Conservation (phyloP, 148 eudicot genomes). For the Bassia scoparia region DNA sequence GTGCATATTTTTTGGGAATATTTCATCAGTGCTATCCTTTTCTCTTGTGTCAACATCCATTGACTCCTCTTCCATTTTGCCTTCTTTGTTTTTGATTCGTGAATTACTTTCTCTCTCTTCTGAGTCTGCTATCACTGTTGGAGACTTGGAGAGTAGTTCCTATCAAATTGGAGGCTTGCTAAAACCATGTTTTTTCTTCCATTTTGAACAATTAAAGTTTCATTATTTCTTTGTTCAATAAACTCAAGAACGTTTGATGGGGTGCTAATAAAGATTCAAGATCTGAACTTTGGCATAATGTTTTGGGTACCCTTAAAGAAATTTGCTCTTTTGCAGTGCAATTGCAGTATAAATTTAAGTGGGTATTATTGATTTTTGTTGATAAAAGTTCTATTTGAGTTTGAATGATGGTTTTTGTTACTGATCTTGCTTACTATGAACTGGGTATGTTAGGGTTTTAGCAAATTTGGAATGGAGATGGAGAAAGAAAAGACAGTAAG, state of each 20-base stretch:
- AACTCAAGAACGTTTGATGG: neutral
- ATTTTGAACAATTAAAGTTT: neutral
- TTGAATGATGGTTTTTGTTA: neutral
- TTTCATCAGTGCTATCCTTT: neutral
- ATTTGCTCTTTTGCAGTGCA: conserved; percentile 7
- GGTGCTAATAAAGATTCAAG: conserved; percentile 1
- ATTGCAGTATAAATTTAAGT: neutral
- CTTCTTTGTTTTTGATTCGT: neutral
- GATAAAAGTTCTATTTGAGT: neutral
- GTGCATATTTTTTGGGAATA: neutral
- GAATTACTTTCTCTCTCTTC: neutral
- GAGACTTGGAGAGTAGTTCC: neutral
- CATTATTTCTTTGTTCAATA: neutral
- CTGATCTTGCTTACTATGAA: conserved; percentile 18
- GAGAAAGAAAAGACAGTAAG: conserved; percentile 67
- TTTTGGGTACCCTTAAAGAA: neutral
- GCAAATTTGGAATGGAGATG: conserved; percentile 49
- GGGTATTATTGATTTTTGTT: conserved; percentile 12
- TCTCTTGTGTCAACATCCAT: neutral
- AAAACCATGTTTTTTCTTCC: neutral
- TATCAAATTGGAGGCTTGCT: neutral
- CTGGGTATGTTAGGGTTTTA: conserved; percentile 26
- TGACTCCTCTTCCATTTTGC: neutral
- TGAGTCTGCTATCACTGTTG: neutral
- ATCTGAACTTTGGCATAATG: conserved; percentile 13